Base-by-base conservation (phyloP, 2,329 filamentous ascomycete genomes). In the Periconia digitata region DNA sequence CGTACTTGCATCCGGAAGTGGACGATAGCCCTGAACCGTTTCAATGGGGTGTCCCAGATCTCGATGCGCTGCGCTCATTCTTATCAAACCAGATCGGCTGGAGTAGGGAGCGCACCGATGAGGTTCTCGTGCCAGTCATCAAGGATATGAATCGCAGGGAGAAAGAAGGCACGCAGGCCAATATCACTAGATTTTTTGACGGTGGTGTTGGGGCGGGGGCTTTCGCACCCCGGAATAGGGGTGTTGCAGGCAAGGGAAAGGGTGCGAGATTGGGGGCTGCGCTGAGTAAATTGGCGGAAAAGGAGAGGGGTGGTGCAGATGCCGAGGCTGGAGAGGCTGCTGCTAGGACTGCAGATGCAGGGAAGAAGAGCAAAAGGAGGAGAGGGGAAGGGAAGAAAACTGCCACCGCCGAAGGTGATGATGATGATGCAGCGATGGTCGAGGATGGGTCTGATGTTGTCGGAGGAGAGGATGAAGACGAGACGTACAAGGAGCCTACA, bases 111-210 rank as follows among this genome's bases (percentile, higher is more conserved):
- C 80, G 91, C 7, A 97, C 92, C 0, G 94, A 99, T 63, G 94
- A 99, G 71, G 89, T 99, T 2, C 81, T 99, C 1, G 90, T 99
- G 1, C 94, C 94, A 0, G 95, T 99, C 1, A 94, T 99, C 54
- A 82, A 86, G 47, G 94, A 99, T 64, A 95, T 99, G 89, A 97
- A 97, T 67, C 83, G 84, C 3, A 81, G 94, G 34, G 88, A 90
- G 56, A 79, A 84, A 22, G 94, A 97, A 73, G 94, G 94, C 6
- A 97, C 92, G 16, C 94, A 99, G 76, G 86, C 85, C 49, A 99
- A 99, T 60, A 96, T 99, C 56, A 99, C 94, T n/a, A 80, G 85
- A 20, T 99, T 86, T 70, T 96, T 97, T 68, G 83, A 84, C 12
- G 92, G 92, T 0, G 73, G 76, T 4, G 85, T 90, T 0, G 89